Conservation (phyloP, 805 yeast genomes). For the Ogataea naganishii region DNA sequence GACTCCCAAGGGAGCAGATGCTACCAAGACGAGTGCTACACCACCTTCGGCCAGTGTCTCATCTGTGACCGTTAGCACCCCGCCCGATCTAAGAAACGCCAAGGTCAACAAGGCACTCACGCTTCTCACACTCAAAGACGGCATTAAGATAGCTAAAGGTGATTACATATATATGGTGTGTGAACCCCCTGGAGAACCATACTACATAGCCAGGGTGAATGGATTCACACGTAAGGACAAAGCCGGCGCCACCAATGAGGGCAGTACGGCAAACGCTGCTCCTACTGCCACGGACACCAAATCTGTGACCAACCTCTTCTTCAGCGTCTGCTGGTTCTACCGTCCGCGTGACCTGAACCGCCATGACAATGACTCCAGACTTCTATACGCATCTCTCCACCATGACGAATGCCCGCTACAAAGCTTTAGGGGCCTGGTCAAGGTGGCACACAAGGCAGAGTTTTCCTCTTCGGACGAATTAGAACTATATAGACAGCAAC, state of each 20-base stretch:
- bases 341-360: slow-evolving; percentile 79
- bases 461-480: slow-evolving; percentile 47
- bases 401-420: slow-evolving; percentile 72
- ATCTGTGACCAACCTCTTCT: slow-evolving; percentile 43
- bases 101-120: slow-evolving; percentile 31
- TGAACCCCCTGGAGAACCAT: slow-evolving; percentile 94
- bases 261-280: not conserved
- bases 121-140: slow-evolving; percentile 28
- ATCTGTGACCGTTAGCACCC: too few relatives aligned
- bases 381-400: slow-evolving; percentile 79
- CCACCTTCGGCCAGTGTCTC: too few relatives aligned
- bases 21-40: too few relatives aligned
- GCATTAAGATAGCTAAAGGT: slow-evolving; percentile 33
- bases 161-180: slow-evolving; percentile 78
- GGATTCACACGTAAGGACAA: slow-evolving; percentile 49
- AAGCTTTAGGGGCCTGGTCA: slow-evolving; percentile 68
- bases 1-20: too few relatives aligned
- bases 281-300: slow-evolving; percentile 17
- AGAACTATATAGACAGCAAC: slow-evolving; percentile 46
- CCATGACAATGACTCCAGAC: slow-evolving; percentile 58
- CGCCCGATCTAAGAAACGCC: slow-evolving; percentile 33
- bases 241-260: slow-evolving; percentile 4
- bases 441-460: slow-evolving; percentile 61
- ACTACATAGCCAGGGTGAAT: slow-evolving; percentile 76
- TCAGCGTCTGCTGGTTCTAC: slow-evolving; percentile 85